Evolutionary conservation across 306 rosid species (phyloP).

Genomic region (Urtica urens): DNA sequence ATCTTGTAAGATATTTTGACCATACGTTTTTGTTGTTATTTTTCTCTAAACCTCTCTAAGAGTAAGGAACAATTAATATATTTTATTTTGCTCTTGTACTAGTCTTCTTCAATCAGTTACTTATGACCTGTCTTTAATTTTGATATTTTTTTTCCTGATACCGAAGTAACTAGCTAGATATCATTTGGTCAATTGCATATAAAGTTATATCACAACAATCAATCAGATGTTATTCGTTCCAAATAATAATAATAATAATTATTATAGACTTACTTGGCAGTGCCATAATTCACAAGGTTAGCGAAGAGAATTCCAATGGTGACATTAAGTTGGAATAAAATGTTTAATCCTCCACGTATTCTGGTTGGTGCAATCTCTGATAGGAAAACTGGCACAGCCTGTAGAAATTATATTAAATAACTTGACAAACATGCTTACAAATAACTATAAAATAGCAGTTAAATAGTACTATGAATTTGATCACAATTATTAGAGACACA

Average conservation of each 20-base stretch:
- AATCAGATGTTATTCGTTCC: too few species aligned
- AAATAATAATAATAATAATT: not conserved
- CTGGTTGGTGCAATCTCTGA: conserved; percentile 92
- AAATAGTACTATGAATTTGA: not conserved
- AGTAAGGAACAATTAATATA: too few species aligned
- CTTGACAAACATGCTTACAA: not conserved
- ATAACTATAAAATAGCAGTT: not conserved
- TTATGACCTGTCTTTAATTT: too few species aligned
- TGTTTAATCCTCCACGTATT: conserved; percentile 85
- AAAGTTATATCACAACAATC: too few species aligned
- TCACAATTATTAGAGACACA: not conserved
- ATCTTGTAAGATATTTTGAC: too few species aligned
- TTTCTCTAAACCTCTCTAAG: too few species aligned
- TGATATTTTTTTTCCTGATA: too few species aligned
- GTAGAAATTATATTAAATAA: conserved; percentile 11
- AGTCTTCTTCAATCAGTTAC: too few species aligned
- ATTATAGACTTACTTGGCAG: conserved; percentile 40
- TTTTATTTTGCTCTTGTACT: too few species aligned
- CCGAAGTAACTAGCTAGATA: too few species aligned
- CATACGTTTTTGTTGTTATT: too few species aligned
- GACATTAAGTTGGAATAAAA: conserved; percentile 64
- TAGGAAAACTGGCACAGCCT: conserved; percentile 90
- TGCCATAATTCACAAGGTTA: conserved; percentile 58
- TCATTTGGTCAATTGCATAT: too few species aligned
- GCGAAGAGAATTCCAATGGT: conserved; percentile 90